Percentiles rank a stretch among this genome's conserved stretches.
These are phyloP conservation scores for Narthecium ossifragum DNA, from an alignment of 106 monocot genomes.

Conservation along the genomic window DNA sequence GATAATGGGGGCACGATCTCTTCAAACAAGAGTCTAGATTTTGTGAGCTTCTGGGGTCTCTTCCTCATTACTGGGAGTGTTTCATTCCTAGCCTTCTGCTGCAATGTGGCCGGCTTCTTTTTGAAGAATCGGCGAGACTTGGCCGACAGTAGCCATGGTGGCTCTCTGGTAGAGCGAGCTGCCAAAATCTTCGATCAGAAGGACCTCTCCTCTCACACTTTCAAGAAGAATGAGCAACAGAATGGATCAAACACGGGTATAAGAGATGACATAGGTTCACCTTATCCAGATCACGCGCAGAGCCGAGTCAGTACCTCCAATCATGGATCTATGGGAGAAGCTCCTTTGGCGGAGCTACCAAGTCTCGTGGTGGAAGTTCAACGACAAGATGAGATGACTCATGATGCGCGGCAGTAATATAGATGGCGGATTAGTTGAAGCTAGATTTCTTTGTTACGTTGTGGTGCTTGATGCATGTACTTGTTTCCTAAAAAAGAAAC, in stretches of 20 bases:
- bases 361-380: neutral
- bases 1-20: neutral
- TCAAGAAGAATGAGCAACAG: neutral
- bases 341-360: neutral
- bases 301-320: neutral
- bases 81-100: neutral
- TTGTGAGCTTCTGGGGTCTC: slow-evolving; percentile 15
- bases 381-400: neutral
- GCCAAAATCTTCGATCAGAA: neutral
- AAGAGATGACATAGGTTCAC: neutral
- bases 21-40: slow-evolving; percentile 9
- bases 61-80: slow-evolving; percentile 18
- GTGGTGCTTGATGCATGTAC: too few relatives aligned
- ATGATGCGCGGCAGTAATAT: neutral
- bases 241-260: neutral
- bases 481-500: too few relatives aligned
- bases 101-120: neutral
- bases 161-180: too few relatives aligned
- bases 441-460: neutral
- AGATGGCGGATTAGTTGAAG: neutral
- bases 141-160: too few relatives aligned
- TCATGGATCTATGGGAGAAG: neutral
- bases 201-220: neutral
- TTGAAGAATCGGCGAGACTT: neutral
- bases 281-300: neutral